Base-by-base conservation (phyloP, 2,329 filamentous ascomycete genomes). In the Ophiostoma sp. region DNA sequence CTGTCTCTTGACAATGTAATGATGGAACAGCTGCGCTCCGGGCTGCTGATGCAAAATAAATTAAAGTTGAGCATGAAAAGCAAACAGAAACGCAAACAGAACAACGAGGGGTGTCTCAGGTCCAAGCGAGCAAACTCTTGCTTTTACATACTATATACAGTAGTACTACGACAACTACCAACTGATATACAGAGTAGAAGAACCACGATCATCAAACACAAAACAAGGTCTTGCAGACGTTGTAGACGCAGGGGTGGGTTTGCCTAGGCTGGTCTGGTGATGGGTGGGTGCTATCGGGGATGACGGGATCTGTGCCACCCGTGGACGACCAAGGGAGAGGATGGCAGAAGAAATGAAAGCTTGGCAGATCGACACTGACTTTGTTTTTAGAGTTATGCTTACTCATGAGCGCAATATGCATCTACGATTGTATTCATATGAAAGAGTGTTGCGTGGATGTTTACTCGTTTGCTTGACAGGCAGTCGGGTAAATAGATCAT, bases 201-300 rank as follows among this genome's bases (percentile, higher is more conserved):
- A 62, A 62, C 57, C 57, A 31, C 57, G 57, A 35, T 62, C 57
- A 62, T 62, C 57, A 62, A 62, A 62, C 57, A 62, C 44, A 48
- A 48, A 48, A 57, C n/a, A 23, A 57, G 52, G 52, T 27, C 52
- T 48, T 27, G 52, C n/a, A 48, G 44, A 48, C 52, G n/a, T 57
- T 57, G 52, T 27, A 57, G 52, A 57, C 23, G 23, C 52, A 57
- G 52, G 52, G 52, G 52, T n/a, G 44, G 44, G 20, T n/a, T 48
- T 48, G 20, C 44, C 13, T 48, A 20, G 5, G 6, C 44, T 48
- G 44, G 17, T n/a, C 36, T 17, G 11, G n/a, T 27, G 52, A 54
- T 31, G 57, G 27, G 5, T 54, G 52, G 44, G n/a, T 13, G 27
- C 27, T 31, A 48, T 27, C n/a, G 27, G 15, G 27, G 57, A 62